Percentiles rank a stretch among this genome's conserved stretches.
Evolutionary conservation across 805 yeast genomes (phyloP).

Genomic region (Saccharomyces paradoxus): DNA sequence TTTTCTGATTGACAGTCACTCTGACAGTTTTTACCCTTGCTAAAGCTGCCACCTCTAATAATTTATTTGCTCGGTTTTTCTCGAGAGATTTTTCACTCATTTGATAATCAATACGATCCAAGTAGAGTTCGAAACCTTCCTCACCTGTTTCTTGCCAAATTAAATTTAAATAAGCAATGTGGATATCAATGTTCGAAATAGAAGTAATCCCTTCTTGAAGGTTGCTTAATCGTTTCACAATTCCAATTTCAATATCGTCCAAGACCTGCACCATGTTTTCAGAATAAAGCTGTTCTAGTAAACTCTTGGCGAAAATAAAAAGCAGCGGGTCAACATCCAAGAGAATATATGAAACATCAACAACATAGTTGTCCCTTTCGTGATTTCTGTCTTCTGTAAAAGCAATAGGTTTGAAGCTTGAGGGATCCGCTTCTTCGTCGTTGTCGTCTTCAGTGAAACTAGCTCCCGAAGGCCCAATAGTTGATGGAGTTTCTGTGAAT

Average conservation of each 20-base stretch:
- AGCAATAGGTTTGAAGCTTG: background rate
- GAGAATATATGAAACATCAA: conserved; percentile 44
- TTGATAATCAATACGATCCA: conserved; percentile 20
- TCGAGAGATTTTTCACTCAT: conserved; percentile 13
- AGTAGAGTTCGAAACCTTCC: conserved; percentile 15
- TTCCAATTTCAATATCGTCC: conserved; percentile 58
- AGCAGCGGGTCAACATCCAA: conserved; percentile 29
- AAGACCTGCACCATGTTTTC: conserved; percentile 42
- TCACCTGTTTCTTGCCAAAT: conserved; percentile 15
- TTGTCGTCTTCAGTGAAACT: background rate
- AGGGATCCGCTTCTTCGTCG: background rate
- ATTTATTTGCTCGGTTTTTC: conserved; percentile 9
- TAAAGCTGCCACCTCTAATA: conserved; percentile 11
- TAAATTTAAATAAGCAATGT: conserved; percentile 14
- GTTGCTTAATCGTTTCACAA: conserved; percentile 40
- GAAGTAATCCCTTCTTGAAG: conserved; percentile 10
- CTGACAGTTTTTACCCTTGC: conserved; percentile 15
- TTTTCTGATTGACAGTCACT: conserved; percentile 11
- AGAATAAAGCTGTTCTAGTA: conserved; percentile 31
- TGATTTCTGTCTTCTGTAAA: background rate
- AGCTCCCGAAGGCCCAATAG: background rate
- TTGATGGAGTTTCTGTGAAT: background rate
- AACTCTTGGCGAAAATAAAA: conserved; percentile 29
- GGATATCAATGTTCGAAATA: conserved; percentile 11
- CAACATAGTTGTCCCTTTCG: conserved; percentile 19